Conservation (phyloP, 2,329 filamentous ascomycete genomes). For the Aspergillus transmontanensis region DNA sequence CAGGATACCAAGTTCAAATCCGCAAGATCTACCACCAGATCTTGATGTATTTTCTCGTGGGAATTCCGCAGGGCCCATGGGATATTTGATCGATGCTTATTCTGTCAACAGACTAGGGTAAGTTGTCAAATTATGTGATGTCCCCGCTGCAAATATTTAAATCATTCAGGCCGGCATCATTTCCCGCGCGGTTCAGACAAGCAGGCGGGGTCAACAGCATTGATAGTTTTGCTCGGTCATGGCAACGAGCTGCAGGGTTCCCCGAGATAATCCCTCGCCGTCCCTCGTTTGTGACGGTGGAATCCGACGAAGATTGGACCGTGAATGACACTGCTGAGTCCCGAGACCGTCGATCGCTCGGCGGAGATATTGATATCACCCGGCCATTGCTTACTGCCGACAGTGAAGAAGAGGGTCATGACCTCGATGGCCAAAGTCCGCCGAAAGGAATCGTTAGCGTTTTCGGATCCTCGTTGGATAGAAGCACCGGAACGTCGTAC, state of each 20-base stretch:
- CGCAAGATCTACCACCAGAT: conserved; percentile 10
- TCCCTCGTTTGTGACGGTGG: conserved; percentile 69
- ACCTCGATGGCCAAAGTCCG: conserved; percentile 12
- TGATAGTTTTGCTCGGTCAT: conserved; percentile 88
- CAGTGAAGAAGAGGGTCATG: conserved; percentile 29
- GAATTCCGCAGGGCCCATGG: conserved; percentile 37
- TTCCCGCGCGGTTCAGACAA: conserved; percentile 57
- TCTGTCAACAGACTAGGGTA: conserved; percentile 19
- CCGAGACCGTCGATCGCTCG: conserved; percentile 25
- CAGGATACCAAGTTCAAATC: conserved; percentile 5
- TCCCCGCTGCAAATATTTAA: background rate
- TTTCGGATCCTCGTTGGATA: conserved; percentile 62
- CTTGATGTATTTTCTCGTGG: conserved; percentile 10
- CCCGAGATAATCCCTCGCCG: conserved; percentile 81
- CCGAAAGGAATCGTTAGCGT: conserved; percentile 23
- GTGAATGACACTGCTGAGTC: conserved; percentile 23
- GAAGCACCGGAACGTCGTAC: conserved; percentile 69
- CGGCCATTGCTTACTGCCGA: conserved; percentile 33
- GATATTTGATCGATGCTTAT: conserved; percentile 6
- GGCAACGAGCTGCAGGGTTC: conserved; percentile 88
- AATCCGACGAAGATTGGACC: conserved; percentile 50
- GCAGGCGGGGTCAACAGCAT: conserved; percentile 92
- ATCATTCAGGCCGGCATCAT: conserved; percentile 37
- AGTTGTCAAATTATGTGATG: background rate
- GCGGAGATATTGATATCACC: conserved; percentile 31